phyloP scores from a whole-genome alignment of 108 stramenopile species.

The Nitzschia palea region DNA sequence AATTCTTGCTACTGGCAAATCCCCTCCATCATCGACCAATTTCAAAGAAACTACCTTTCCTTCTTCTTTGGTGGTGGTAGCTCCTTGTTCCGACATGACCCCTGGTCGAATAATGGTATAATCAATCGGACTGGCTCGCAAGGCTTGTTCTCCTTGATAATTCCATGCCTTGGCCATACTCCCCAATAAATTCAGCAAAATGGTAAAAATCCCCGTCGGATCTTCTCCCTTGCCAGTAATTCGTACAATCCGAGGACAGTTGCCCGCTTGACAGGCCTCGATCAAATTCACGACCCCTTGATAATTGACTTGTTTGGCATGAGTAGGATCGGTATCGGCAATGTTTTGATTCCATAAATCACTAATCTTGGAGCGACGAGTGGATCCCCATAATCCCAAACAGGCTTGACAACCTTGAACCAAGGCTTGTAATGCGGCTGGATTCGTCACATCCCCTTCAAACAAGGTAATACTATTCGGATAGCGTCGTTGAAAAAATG shows the following conservation, averaged over 20 bases:
- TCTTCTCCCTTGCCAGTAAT: constrained; percentile 82
- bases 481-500: constrained; percentile 33
- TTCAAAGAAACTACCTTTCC: constrained; percentile 25
- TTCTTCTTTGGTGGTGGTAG: background rate
- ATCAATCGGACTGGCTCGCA: constrained; percentile 47
- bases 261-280: constrained; percentile 28
- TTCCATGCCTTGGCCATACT: constrained; percentile 82
- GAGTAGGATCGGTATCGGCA: constrained; percentile 48
- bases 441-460: constrained; percentile 48
- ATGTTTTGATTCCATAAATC: constrained; percentile 27
- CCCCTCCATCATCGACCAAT: constrained; percentile 65
- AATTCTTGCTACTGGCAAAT: constrained; percentile 59
- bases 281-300: constrained; percentile 60
- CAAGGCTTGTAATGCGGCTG: constrained; percentile 29
- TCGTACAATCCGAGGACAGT: constrained; percentile 58
- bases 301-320: constrained; percentile 73
- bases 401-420: constrained; percentile 50
- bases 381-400: constrained; percentile 49
- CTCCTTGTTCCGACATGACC: constrained; percentile 37
- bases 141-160: constrained; percentile 73
- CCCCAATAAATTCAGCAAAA: constrained; percentile 74
- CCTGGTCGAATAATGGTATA: constrained; percentile 79
- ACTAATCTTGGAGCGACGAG: constrained; percentile 18
- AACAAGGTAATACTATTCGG: constrained; percentile 43
- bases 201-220: constrained; percentile 54